Base-by-base conservation (phyloP, 2,329 filamentous ascomycete species). In the Byssoonygena ceratinophila region DNA sequence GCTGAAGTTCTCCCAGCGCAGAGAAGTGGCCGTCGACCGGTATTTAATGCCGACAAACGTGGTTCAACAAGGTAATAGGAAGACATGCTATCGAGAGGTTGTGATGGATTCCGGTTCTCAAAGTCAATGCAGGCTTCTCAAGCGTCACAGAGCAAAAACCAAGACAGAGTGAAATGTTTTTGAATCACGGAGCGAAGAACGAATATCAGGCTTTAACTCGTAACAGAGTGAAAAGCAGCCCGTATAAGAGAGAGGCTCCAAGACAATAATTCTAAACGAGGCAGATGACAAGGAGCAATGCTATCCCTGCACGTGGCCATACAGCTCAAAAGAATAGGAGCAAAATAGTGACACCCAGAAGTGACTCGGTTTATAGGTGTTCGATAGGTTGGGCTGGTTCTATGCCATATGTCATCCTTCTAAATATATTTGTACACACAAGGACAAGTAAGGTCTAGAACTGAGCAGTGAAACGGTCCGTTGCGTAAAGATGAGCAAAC, bases 21-120 rank as follows among this genome's bases (percentile, higher is more conserved):
- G 22, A 34, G 18, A 16, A 18, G 20, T 9, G 27, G 36, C 43
- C 50, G 71, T 55, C 74, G 69, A 58, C 77, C 66, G 62, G 76
- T 72, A 34, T 69, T 65, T 52, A 74, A 71, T 60, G 79, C 71
- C 51, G 78, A 76, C 18, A 79, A 80, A 67, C 82, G 79, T 57
- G 80, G 79, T 64, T 83, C 79, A 65, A 77, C 73, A 63, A 82
- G 74, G 61, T 72, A 73, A 72, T 78, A 80, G 61, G 65, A 61
- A 47, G 62, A 54, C 41, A 70, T 63, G 65, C 65, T 68, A 18
- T 39, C 20, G 22, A 23, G 14, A 44, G 12, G 32, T 25, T 3
- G 6, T 12, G n/a, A 23, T 44, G 40, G 12, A 44, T 9, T 3
- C 6, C 23, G 18, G 18, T 22, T 2, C 4, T 12, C 14, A 44